Conservation (phyloP, 805 yeast species). For the Starmerella riodocensis region DNA sequence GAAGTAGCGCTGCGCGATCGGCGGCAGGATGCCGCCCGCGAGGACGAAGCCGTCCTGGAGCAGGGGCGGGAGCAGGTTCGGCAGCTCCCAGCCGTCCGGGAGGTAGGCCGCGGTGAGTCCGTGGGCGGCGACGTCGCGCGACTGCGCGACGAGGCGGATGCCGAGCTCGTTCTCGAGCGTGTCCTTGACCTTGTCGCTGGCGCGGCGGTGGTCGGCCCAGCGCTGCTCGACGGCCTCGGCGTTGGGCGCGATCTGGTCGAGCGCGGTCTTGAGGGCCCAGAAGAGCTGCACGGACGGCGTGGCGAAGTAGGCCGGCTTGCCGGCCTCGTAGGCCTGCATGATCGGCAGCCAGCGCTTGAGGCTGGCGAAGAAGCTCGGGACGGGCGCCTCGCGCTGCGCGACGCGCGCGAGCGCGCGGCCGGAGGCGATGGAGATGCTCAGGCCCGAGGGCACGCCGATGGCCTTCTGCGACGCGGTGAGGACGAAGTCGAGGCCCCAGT, state of each 20-base stretch:
- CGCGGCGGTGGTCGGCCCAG: conserved; percentile 47
- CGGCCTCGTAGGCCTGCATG: conserved; percentile 73
- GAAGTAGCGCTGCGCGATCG: conserved; percentile 67
- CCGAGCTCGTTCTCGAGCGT: conserved; percentile 46
- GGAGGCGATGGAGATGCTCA: conserved; percentile 63
- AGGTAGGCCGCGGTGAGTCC: conserved; percentile 77
- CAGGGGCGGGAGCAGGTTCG: conserved; percentile 45
- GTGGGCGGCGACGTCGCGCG: conserved; percentile 56
- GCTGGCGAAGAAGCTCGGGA: conserved; percentile 50
- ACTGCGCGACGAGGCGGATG: conserved; percentile 52
- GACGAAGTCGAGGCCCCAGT: conserved; percentile 80
- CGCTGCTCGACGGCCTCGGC: conserved; percentile 40
- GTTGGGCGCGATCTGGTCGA: conserved; percentile 45
- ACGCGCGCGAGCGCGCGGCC: conserved; percentile 61
- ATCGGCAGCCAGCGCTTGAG: conserved; percentile 79
- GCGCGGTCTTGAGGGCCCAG: conserved; percentile 65
- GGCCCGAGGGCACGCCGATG: conserved; percentile 86
- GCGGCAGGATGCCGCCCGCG: conserved; percentile 84
- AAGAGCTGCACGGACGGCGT: conserved; percentile 88
- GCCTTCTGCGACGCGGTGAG: conserved; percentile 94
- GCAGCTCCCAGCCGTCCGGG: conserved; percentile 60
- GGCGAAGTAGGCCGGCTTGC: conserved; percentile 76
- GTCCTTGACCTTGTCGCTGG: conserved; percentile 53
- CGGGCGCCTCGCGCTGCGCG: conserved; percentile 34
- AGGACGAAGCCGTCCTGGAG: conserved; percentile 56